Evolutionary conservation across 345 rosid species (phyloP).

Genomic region (Excoecaria cochinchinensis): DNA sequence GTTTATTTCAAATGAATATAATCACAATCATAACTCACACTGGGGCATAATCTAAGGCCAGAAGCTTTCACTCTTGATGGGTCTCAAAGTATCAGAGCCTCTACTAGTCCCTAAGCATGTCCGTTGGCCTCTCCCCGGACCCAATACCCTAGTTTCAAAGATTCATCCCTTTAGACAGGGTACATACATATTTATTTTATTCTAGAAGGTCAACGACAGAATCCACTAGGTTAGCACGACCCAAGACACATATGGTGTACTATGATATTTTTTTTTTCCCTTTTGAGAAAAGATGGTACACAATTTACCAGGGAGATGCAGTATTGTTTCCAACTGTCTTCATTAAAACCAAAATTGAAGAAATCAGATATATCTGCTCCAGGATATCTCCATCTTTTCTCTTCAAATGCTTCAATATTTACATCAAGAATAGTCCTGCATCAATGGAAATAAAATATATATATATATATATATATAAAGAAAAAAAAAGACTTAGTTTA

Average conservation of each 20-base stretch:
- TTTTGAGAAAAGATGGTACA: conserved; percentile 6
- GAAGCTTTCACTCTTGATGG: background rate
- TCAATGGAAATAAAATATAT: too few species aligned
- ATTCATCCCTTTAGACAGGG: background rate
- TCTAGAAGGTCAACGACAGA: conserved; percentile 1
- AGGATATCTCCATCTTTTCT: conserved; percentile 60
- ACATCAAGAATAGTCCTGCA: conserved; percentile 56
- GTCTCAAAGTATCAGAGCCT: background rate
- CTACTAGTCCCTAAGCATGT: background rate
- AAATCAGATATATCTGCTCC: conserved; percentile 52
- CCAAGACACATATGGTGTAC: background rate
- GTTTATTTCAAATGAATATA: background rate
- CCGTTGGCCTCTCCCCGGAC: background rate
- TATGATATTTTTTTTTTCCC: background rate
- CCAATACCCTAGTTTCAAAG: background rate
- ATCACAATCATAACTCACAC: background rate
- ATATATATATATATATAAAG: background rate
- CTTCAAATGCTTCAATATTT: conserved; percentile 46
- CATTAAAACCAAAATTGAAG: conserved; percentile 68
- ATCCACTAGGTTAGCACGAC: background rate
- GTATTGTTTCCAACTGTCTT: conserved; percentile 66
- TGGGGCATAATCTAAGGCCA: background rate
- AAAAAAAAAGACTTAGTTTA: conserved; percentile 2
- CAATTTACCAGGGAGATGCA: conserved; percentile 50
- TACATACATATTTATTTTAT: background rate